Conservation (phyloP, 1,284 basidiomycete genomes). For the Pulveroboletus sp. region DNA sequence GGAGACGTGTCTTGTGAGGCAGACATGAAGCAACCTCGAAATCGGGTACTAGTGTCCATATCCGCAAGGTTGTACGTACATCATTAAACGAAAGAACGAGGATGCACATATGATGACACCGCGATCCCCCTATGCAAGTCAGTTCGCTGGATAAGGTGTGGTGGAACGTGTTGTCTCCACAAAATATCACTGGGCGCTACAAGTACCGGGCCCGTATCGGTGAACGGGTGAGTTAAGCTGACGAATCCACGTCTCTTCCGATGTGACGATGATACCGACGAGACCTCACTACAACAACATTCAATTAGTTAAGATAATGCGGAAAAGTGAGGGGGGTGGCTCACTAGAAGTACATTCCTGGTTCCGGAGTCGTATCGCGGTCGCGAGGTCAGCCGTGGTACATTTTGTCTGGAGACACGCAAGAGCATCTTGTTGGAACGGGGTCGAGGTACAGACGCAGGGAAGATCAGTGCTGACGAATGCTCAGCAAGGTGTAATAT, state of each 20-base stretch:
- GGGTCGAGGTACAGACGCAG: constrained; percentile 23
- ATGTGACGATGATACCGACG: not conserved
- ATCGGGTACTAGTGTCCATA: no score
- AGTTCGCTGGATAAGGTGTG: not conserved
- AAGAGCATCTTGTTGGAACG: constrained; percentile 22
- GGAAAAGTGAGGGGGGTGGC: not conserved
- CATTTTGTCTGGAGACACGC: constrained; percentile 20
- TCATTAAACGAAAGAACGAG: not conserved
- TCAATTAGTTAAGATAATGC: not conserved
- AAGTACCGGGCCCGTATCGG: no score
- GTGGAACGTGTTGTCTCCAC: not conserved
- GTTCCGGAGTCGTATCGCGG: constrained; percentile 14
- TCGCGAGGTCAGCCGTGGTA: constrained; percentile 2
- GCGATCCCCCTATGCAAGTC: not conserved
- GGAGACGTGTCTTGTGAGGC: no score
- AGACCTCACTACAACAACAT: not conserved
- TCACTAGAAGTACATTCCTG: constrained; percentile 16
- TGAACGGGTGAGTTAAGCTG: not conserved
- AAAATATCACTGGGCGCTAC: not conserved
- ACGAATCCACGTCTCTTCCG: not conserved
- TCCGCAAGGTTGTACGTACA: no score
- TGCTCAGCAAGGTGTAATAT: not conserved
- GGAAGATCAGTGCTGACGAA: constrained; percentile 15
- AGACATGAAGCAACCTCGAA: no score
- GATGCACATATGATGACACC: no score